phyloP scores from a whole-genome alignment of 2,329 filamentous ascomycete genomes.

The Orbilia quercus region DNA sequence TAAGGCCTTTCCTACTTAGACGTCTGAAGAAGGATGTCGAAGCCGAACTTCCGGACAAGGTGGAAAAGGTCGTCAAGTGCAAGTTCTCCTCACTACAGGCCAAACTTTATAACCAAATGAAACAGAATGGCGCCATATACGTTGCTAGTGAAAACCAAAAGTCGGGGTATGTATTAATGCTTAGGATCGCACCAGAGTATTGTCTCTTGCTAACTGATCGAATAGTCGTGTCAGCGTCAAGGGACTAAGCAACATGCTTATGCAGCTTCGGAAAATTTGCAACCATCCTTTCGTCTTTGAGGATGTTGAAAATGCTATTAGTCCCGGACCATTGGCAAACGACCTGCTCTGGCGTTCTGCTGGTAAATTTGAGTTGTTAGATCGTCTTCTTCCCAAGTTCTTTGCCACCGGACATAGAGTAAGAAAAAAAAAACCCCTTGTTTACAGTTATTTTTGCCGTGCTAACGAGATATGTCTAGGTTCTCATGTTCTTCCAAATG shows the following conservation, averaged over 20 bases:
- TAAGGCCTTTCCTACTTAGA: conserved; percentile 94
- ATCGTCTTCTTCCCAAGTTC: conserved; percentile 93
- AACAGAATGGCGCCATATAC: conserved; percentile 91
- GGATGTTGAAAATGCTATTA: conserved; percentile 98
- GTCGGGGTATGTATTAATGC: conserved; percentile 40
- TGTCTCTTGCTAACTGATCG: conserved; percentile 11
- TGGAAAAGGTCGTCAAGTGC: conserved; percentile 98
- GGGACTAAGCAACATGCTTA: conserved; percentile 98
- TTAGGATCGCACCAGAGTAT: neutral
- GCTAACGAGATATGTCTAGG: conserved; percentile 36
- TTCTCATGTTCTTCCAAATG: conserved; percentile 99
- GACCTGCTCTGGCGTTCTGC: conserved; percentile 94
- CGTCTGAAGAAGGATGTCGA: conserved; percentile 99
- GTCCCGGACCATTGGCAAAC: conserved; percentile 86
- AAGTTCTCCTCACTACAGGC: conserved; percentile 94
- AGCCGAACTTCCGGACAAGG: conserved; percentile 98
- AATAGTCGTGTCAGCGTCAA: conserved; percentile 58
- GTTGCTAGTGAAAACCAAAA: conserved; percentile 88
- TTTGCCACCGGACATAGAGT: conserved; percentile 86
- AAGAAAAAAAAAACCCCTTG: neutral
- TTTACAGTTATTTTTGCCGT: neutral
- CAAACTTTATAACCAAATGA: conserved; percentile 96
- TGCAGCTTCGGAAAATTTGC: conserved; percentile 98
- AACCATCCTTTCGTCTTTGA: conserved; percentile 99
- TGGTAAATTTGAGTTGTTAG: conserved; percentile 96